Conservation (phyloP, 1,284 basidiomycete species). For the Tremellales sp. region DNA sequence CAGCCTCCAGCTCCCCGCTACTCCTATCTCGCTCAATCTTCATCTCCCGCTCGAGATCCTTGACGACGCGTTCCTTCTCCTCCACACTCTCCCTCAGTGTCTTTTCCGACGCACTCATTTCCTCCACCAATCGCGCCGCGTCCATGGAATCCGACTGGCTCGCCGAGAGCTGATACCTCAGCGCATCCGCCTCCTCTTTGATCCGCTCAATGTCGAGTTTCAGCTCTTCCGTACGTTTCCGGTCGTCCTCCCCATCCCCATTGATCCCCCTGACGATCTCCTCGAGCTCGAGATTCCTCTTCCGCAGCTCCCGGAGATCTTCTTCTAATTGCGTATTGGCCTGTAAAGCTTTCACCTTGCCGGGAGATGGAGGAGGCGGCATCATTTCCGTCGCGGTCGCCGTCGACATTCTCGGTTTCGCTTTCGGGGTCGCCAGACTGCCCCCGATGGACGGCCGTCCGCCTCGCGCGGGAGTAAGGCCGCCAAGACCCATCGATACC, state of each 20-base stretch:
- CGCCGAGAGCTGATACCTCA: constrained; percentile 29
- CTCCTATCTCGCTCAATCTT: constrained; percentile 39
- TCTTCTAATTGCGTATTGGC: constrained; percentile 35
- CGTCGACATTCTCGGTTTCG: constrained; percentile 28
- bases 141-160: constrained; percentile 40
- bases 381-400: constrained; percentile 38
- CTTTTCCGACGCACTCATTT: constrained; percentile 34
- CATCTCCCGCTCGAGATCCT: constrained; percentile 41
- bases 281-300: constrained; percentile 36
- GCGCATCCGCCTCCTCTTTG: constrained; percentile 29
- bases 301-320: constrained; percentile 36
- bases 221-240: constrained; percentile 16
- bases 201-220: constrained; percentile 27
- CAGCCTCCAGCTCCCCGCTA: constrained; percentile 44
- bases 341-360: constrained; percentile 22
- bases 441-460: constrained; percentile 41
- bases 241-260: constrained; percentile 12
- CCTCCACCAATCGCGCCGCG: constrained; percentile 30
- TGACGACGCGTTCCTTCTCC: constrained; percentile 30
- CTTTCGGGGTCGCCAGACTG: constrained; percentile 42
- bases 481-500: constrained; percentile 29
- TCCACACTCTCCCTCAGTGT: constrained; percentile 27
- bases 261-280: no score
- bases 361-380: constrained; percentile 49
- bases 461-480: constrained; percentile 26